A percentile compares a stretch with the other conserved stretches of the same genome.
These are phyloP conservation scores for Cyberlindnera mycetangii DNA, from an alignment of 805 yeast species.

Conservation along the genomic window DNA sequence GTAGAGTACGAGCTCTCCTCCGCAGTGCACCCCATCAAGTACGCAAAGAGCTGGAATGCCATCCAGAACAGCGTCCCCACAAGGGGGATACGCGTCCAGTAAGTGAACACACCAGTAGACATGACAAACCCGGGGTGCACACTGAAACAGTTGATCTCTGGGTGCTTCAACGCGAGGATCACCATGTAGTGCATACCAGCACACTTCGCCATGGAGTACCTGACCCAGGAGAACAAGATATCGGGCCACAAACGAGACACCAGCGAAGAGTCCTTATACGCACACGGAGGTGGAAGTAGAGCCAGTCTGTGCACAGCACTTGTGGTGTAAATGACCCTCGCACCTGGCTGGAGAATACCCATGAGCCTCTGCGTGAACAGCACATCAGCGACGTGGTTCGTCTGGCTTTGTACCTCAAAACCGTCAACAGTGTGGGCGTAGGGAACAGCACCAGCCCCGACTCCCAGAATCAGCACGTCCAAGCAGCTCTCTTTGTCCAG, in stretches of 20 bases:
- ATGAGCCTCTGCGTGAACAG: slow-evolving; percentile 60
- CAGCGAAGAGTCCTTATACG: slow-evolving; percentile 29
- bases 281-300: slow-evolving; percentile 33
- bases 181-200: slow-evolving; percentile 73
- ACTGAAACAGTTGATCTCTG: slow-evolving; percentile 58
- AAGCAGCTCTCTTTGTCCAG: slow-evolving; percentile 44
- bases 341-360: slow-evolving; percentile 37
- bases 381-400: slow-evolving; percentile 75
- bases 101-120: slow-evolving; percentile 71
- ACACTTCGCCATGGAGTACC: slow-evolving; percentile 76
- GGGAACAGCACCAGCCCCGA: slow-evolving; percentile 81
- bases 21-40: slow-evolving; percentile 63
- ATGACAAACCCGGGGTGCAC: slow-evolving; percentile 88
- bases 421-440: slow-evolving; percentile 59
- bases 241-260: slow-evolving; percentile 51
- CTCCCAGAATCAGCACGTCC: slow-evolving; percentile 69
- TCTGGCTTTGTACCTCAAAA: slow-evolving; percentile 77
- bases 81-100: slow-evolving; percentile 75
- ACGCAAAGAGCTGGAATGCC: slow-evolving; percentile 65
- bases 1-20: slow-evolving; percentile 72
- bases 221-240: slow-evolving; percentile 67
- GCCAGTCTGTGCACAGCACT: slow-evolving; percentile 52
- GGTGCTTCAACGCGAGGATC: slow-evolving; percentile 61
- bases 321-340: slow-evolving; percentile 49
- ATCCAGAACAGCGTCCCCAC: slow-evolving; percentile 76